Conservation (phyloP, 2,329 filamentous ascomycete genomes). For the Colletotrichum sp. region DNA sequence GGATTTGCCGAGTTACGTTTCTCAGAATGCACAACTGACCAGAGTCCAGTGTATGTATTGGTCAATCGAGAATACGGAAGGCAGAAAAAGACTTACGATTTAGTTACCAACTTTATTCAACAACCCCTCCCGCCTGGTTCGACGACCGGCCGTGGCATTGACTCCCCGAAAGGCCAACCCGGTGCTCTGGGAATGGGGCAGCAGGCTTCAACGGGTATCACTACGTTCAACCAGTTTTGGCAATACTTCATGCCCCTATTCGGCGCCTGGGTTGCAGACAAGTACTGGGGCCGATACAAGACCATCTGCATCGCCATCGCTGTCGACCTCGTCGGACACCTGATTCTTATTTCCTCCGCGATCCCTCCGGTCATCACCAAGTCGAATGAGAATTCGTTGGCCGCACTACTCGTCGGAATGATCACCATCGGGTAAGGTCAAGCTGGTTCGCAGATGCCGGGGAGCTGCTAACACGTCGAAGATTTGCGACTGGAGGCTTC, state of each 20-base stretch:
- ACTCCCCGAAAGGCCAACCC: constrained; percentile 38
- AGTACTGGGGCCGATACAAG: constrained; percentile 71
- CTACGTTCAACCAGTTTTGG: constrained; percentile 62
- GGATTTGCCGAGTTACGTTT: not conserved
- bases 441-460: not conserved
- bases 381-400: constrained; percentile 57
- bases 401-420: constrained; percentile 67
- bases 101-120: constrained; percentile 68
- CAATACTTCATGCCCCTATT: constrained; percentile 64
- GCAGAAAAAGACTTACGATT: not conserved
- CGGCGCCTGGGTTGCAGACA: constrained; percentile 55
- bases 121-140: constrained; percentile 60
- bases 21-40: not conserved
- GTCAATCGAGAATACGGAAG: not conserved
- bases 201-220: constrained; percentile 51
- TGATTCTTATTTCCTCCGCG: constrained; percentile 71
- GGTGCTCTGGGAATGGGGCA: constrained; percentile 65
- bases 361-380: constrained; percentile 65
- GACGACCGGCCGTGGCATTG: constrained; percentile 52
- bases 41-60: not conserved
- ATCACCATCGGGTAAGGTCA: constrained; percentile 37
- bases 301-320: constrained; percentile 69
- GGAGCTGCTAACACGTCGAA: not conserved
- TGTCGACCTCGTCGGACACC: constrained; percentile 68
- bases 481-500: constrained; percentile 75